Evolutionary conservation across 352 stramenopile species (phyloP).

Genomic region (Plasmopara viticola): DNA sequence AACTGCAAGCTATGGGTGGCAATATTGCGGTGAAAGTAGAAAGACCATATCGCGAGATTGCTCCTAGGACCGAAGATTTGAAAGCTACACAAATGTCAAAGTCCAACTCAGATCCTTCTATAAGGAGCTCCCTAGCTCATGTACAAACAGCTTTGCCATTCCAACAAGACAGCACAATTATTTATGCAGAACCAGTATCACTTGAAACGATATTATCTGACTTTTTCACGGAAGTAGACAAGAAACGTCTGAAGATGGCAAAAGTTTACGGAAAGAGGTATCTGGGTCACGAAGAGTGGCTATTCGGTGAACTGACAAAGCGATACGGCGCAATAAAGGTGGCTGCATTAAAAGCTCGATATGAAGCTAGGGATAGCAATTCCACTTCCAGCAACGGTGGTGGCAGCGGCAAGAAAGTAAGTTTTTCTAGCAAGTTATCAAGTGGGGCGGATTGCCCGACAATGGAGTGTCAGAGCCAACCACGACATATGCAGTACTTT

Average conservation of each 20-base stretch:
- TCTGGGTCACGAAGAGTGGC: constrained; percentile 46
- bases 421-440: constrained; percentile 5
- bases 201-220: constrained; percentile 49
- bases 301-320: constrained; percentile 61
- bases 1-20: neutral
- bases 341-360: constrained; percentile 27
- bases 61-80: neutral
- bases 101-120: neutral
- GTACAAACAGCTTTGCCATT: neutral
- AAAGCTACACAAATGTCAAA: constrained; percentile 1
- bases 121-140: neutral
- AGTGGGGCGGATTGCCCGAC: constrained; percentile 7
- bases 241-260: constrained; percentile 55
- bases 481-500: constrained; percentile 26
- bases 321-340: constrained; percentile 55
- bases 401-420: constrained; percentile 2
- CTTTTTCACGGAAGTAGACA: constrained; percentile 64
- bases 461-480: constrained; percentile 16
- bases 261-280: constrained; percentile 62
- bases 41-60: neutral
- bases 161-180: constrained; percentile 3
- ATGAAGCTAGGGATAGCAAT: constrained; percentile 12
- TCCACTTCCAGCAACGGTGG: neutral
- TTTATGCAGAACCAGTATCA: constrained; percentile 10
- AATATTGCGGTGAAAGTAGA: neutral